Base-by-base conservation (phyloP, 2,329 filamentous ascomycete species). In the Aphanocladium album region DNA sequence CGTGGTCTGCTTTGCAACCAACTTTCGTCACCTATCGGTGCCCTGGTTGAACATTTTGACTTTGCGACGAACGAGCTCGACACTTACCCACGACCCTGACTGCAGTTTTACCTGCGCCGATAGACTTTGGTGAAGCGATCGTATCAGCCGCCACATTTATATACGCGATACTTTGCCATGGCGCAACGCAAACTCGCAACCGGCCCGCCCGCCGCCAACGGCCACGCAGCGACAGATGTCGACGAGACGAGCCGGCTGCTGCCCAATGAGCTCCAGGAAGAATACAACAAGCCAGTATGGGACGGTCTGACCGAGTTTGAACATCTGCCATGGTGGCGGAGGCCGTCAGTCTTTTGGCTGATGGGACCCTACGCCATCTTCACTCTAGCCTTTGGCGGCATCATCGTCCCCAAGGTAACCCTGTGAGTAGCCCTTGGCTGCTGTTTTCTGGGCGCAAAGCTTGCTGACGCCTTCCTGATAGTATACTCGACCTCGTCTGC, bases 341-440 rank as follows among this genome's bases (percentile, higher is more conserved):
- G 71, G 65, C 88, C 88, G 16, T 88, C 85, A 51, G 84, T 96
- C 57, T 90, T 82, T 73, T 98, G 92, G 90, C 80, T 98, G 5
- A 73, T 98, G 8, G 85, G 83, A 0, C 90, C 92, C 0, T 95
- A 93, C 73, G 80, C 89, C 60, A 74, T 96, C 49, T 93, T 91
- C 70, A 91, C 91, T 0, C 78, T 96, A 58, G 92, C 93, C 0
- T 93, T 95, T 73, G 95, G 93, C 35, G 91, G 91, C 60, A 84
- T 90, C 7, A 79, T 95, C 8, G 90, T 97, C 9, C 93, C 93
- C 11, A 95, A 89, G 72, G 80, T 96, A 64, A 96, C 96, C 69
- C 77, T 97, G 74, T 85, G 74, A 72, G 82, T 67, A 45, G 39
- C 33, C 23, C 12, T 47, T 52, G n/a, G 33, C 9, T n/a, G 35